Base-by-base conservation (phyloP, 768 basidiomycete species). In the Russula sp. region DNA sequence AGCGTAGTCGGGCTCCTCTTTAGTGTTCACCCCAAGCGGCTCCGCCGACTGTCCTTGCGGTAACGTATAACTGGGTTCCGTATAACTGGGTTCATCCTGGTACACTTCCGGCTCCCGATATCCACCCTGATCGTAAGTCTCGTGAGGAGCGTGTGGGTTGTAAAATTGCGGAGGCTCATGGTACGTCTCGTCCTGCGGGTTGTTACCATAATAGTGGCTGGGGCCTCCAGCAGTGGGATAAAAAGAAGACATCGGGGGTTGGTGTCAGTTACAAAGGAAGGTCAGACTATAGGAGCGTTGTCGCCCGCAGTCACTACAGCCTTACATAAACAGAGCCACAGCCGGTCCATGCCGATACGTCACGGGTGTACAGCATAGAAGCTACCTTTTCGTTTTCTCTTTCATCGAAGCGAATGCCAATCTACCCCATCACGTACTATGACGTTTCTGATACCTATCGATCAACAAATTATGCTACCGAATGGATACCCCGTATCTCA, bases 111-210 rank as follows among this genome's bases (percentile, higher is more conserved):
- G 69, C 8, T 61, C 68, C 30, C 48, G 68, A 64, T 70, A 75
- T 32, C 75, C 81, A 30, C 75, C 78, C 62, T 81, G 81, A 62
- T 84, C 83, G 69, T 87, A 84, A 0, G 81, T 75, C 40, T 80
- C 78, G 59, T 85, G 81, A 18, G 80, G 79, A 67, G 78, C 77
- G 50, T 73, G 67, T 36, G 70, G 64, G 64, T 69, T 65, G 70
- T 72, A 67, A 70, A 82, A 80, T 71, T 50, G 58, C 1, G 78
- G 80, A 40, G 72, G 72, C 3, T 75, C 68, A 32, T 58, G 20
- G 16, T 28, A 46, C 5, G 40, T 6, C 0, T 38, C 57, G n/a
- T 67, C 63, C 32, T 68, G 64, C 24, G 50, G 28, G n/a, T 52
- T 50, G 20, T 51, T 30, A 30, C 30, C 38, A 9, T 61, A 34